These are phyloP conservation scores for Penicillium silybi DNA, from an alignment of 495 filamentous ascomycete species.

Conservation along the genomic window DNA sequence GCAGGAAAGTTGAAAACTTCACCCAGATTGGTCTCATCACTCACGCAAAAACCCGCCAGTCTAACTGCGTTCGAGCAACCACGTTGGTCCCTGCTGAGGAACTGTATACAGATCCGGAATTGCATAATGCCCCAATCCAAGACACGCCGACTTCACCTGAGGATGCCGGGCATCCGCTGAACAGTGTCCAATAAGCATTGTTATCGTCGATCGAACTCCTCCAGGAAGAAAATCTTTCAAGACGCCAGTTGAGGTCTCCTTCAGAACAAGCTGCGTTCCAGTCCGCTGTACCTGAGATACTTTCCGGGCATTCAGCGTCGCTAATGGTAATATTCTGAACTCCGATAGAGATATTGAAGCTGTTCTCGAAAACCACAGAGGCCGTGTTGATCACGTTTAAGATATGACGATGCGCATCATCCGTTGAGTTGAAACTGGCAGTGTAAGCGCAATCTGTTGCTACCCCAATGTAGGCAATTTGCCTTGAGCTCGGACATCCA, in stretches of 20 bases:
- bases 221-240: slow-evolving; percentile 79
- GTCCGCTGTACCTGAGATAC: slow-evolving; percentile 52
- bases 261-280: slow-evolving; percentile 73
- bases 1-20: neutral
- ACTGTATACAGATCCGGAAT: slow-evolving; percentile 44
- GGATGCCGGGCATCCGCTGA: slow-evolving; percentile 71
- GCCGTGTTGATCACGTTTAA: slow-evolving; percentile 77
- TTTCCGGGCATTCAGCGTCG: slow-evolving; percentile 60
- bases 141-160: slow-evolving; percentile 77
- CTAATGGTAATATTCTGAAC: slow-evolving; percentile 75
- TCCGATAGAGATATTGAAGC: slow-evolving; percentile 84
- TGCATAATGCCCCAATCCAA: slow-evolving; percentile 81
- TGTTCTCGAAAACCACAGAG: slow-evolving; percentile 74
- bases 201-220: slow-evolving; percentile 60
- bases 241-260: slow-evolving; percentile 62
- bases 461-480: slow-evolving; percentile 80
- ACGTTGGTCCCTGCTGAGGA: slow-evolving; percentile 68
- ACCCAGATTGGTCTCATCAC: neutral
- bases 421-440: slow-evolving; percentile 55
- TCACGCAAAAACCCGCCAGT: slow-evolving; percentile 87
- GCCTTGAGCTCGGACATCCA: slow-evolving; percentile 75
- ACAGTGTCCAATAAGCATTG: slow-evolving; percentile 85
- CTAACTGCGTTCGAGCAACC: slow-evolving; percentile 69
- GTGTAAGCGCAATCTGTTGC: slow-evolving; percentile 89
- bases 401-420: slow-evolving; percentile 59